Evolutionary conservation across 1,139 yeast species (phyloP).

Genomic region (Hansenula lynferdii): DNA sequence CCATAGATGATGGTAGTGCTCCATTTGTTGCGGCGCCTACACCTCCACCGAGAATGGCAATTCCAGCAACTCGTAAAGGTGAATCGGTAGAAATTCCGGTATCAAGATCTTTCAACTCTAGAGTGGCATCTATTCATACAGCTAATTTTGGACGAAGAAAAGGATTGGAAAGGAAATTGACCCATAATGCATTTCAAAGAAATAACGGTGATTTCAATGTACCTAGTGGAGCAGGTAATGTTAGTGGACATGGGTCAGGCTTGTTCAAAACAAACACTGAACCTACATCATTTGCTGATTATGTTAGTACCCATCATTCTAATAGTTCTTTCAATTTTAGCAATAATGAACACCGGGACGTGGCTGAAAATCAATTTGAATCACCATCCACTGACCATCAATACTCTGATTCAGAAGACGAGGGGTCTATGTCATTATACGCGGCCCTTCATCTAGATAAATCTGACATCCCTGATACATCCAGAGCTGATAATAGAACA

Average conservation of each 20-base stretch:
- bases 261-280: constrained; percentile 5
- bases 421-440: constrained; percentile 38
- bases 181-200: background rate
- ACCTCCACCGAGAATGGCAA: constrained; percentile 76
- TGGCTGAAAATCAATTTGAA: constrained; percentile 1
- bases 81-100: constrained; percentile 74
- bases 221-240: constrained; percentile 3
- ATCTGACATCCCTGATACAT: constrained; percentile 20
- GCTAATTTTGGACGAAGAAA: constrained; percentile 19
- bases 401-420: constrained; percentile 24
- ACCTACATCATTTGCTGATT: constrained; percentile 20
- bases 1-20: constrained; percentile 9
- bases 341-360: constrained; percentile 7
- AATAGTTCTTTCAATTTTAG: constrained; percentile 20
- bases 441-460: constrained; percentile 30
- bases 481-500: constrained; percentile 5
- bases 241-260: background rate
- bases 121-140: constrained; percentile 21
- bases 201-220: constrained; percentile 1
- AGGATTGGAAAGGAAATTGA: constrained; percentile 12
- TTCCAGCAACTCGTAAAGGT: constrained; percentile 77
- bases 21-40: constrained; percentile 37
- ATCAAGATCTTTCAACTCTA: constrained; percentile 27
- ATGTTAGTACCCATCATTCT: constrained; percentile 15
- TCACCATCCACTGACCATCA: constrained; percentile 4